Base-by-base conservation (phyloP, 1,284 basidiomycete genomes). In the Malassezia arunalokei region DNA sequence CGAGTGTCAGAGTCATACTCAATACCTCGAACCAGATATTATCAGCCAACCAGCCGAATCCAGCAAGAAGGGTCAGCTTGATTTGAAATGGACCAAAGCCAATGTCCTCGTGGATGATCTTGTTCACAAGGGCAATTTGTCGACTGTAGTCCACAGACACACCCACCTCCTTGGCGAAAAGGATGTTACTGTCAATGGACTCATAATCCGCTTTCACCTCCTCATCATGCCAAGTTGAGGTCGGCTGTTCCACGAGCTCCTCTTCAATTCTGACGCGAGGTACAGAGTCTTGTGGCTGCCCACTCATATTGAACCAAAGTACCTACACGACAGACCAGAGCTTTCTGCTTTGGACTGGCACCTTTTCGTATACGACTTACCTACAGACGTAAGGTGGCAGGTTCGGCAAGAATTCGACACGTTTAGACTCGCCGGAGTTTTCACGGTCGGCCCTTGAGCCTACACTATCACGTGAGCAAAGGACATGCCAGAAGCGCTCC, bases 81-180 rank as follows among this genome's bases (percentile, higher is more conserved):
- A 76, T 73, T 63, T 83, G 81, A 71, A 81, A 83, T 47, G 75
- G 75, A 12, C 82, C 81, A 54, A 81, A 82, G 17, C 82, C 81
- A 51, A 83, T 66, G 14, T 65, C 60, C 30, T 65, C 57, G 48
- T 62, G 63, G 50, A 69, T 64, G 30, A 58, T 47, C n/a, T 50
- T 41, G 50, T 70, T 70, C 49, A 68, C 40, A 6, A 68, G 51
- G 2, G 56, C 49, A 8, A 67, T 58, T 55, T 70, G 68, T 40
- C 67, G 60, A 49, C 66, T 63, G 57, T 65, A 67, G 1, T 57
- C 47, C 5, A 51, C 60, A 3, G 47, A 48, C 8, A 69, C 56
- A 41, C 66, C 66, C 51, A 66, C 57, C 33, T 67, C 66, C n/a
- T 55, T 50, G 0, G 66, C 65, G 51, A 63, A 57, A 40, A 46